Percentiles rank a stretch among this genome's conserved stretches.
phyloP scores from a whole-genome alignment of 257 asterid species.

The Solanum pimpinellifolium region DNA sequence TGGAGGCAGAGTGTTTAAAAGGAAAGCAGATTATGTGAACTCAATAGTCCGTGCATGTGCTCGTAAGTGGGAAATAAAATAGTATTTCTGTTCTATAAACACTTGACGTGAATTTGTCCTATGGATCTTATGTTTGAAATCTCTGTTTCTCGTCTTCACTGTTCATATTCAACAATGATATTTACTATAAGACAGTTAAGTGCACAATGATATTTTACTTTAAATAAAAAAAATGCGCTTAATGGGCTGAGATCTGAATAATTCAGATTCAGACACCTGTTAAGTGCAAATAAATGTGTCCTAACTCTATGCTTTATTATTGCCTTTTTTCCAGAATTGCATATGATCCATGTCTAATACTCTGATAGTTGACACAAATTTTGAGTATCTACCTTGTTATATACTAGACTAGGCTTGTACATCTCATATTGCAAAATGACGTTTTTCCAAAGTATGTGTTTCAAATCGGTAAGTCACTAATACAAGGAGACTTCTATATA shows the following conservation, averaged over 20 bases:
- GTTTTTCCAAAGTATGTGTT: background rate
- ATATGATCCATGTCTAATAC: background rate
- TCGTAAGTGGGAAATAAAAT: conserved; percentile 53
- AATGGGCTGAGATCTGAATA: background rate
- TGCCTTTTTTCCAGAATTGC: background rate
- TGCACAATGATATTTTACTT: background rate
- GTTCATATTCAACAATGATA: background rate
- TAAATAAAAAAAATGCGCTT: background rate
- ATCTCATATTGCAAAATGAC: background rate
- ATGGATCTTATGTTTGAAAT: background rate
- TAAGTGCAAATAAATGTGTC: background rate
- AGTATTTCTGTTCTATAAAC: background rate
- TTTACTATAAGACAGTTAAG: background rate
- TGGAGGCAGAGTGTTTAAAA: conserved; percentile 72
- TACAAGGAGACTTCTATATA: background rate
- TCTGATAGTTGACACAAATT: background rate
- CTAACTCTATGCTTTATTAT: background rate
- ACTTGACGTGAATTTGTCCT: background rate
- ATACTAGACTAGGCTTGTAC: background rate
- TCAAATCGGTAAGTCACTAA: background rate
- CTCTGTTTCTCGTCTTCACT: background rate
- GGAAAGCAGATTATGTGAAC: conserved; percentile 76
- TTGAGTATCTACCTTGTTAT: background rate
- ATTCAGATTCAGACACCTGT: background rate
- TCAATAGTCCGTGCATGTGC: conserved; percentile 85